A percentile compares a stretch with the other conserved stretches of the same genome.
phyloP scores from a whole-genome alignment of 2,329 filamentous ascomycete genomes.

The Arthrobotrys sinensis region DNA sequence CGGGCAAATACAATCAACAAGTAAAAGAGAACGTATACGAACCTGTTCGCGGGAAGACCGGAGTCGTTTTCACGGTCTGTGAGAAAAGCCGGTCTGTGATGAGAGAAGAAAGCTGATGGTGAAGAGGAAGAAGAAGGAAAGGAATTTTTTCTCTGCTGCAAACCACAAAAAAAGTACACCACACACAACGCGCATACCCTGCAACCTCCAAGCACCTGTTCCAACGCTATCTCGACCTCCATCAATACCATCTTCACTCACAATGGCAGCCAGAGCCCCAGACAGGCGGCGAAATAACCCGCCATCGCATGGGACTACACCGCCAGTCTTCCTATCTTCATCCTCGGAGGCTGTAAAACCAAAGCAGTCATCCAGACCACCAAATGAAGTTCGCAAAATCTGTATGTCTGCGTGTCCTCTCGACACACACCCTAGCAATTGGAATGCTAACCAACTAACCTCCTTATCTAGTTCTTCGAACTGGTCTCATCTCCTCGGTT shows the following conservation, averaged over 20 bases:
- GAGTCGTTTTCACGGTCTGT: constrained; percentile 14
- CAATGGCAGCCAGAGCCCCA: constrained; percentile 65
- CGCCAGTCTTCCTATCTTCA: constrained; percentile 78
- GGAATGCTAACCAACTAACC: constrained; percentile 12
- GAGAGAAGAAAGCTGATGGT: constrained; percentile 25
- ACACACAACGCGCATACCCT: constrained; percentile 44
- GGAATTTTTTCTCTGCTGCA: constrained; percentile 19
- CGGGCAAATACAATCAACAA: constrained; percentile 4
- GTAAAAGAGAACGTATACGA: not conserved
- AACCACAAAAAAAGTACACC: constrained; percentile 47
- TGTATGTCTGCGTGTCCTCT: constrained; percentile 74
- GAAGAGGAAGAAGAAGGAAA: constrained; percentile 27
- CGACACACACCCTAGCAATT: constrained; percentile 23
- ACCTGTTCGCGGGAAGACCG: constrained; percentile 47
- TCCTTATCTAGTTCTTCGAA: constrained; percentile 71
- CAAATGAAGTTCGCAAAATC: constrained; percentile 84
- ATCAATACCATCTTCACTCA: constrained; percentile 17
- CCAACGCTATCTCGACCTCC: constrained; percentile 24
- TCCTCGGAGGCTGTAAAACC: constrained; percentile 64
- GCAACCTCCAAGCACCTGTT: constrained; percentile 33
- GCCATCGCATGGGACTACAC: constrained; percentile 81
- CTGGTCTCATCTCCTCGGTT: constrained; percentile 90
- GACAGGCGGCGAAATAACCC: constrained; percentile 94
- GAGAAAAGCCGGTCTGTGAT: constrained; percentile 12
- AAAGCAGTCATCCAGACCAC: constrained; percentile 68